A percentile compares a stretch with the other conserved stretches of the same genome.
Conservation (phyloP, 2,329 filamentous ascomycete species). For the Microsporum audouinii region DNA sequence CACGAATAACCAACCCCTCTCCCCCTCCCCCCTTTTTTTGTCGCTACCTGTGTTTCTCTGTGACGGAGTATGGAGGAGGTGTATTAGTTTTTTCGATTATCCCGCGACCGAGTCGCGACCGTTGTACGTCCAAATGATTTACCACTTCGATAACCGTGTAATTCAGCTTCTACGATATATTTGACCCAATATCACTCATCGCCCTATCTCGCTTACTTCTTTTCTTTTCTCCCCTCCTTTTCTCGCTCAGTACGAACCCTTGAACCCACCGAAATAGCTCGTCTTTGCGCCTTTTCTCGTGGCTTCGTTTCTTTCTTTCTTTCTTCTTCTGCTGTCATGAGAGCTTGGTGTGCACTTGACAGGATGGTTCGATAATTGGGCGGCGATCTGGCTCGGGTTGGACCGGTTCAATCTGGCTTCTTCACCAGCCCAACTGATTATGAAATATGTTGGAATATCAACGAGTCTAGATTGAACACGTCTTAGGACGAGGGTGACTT, state of each 20-base stretch:
- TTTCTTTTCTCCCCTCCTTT: neutral
- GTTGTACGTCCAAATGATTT: slow-evolving; percentile 1
- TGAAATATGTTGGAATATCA: neutral
- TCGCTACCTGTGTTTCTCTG: neutral
- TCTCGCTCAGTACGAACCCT: neutral
- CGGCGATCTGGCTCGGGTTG: neutral
- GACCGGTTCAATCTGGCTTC: neutral
- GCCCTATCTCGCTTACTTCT: neutral
- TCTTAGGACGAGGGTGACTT: neutral
- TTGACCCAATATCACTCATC: neutral
- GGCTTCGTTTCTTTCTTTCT: neutral
- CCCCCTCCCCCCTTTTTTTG: no score
- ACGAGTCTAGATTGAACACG: neutral
- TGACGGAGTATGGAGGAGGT: neutral
- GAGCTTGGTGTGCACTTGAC: neutral
- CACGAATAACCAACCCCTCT: neutral
- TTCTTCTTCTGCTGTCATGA: neutral
- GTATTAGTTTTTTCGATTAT: neutral
- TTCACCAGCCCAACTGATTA: neutral
- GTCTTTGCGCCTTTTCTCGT: neutral
- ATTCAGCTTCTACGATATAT: neutral
- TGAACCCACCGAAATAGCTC: neutral
- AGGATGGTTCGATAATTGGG: neutral
- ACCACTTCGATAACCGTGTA: neutral
- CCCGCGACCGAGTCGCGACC: slow-evolving; percentile 3